Base-by-base conservation (phyloP, 2,329 filamentous ascomycete species). In the Immersiporthe knoxdaviesiana region DNA sequence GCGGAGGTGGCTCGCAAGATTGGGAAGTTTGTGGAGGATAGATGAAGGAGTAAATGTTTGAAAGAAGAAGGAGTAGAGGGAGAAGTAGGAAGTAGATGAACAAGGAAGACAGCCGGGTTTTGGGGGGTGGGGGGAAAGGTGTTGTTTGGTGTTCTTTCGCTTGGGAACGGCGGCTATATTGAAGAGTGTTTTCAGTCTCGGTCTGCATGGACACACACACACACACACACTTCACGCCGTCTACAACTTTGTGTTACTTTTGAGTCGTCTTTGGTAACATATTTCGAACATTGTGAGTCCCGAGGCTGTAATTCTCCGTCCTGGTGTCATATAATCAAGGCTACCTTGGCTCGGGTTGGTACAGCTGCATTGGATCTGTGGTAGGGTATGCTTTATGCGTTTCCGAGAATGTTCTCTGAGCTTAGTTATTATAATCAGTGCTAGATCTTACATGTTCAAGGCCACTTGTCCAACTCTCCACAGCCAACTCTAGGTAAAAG, bases 1-100 rank as follows among this genome's bases (percentile, higher is more conserved):
- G 24, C 3, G 30, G 24, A 63, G 11, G 39, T 66, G 50, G 50
- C 50, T 35, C n/a, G 16, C 6, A 60, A 63, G 52, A 69, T 69
- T 24, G 41, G 37, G 54, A 59, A n/a, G 63, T 71, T 68, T 12
- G 61, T 71, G 30, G 64, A 66, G 10, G 27, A 37, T 12, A 21
- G 10, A 24, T 60, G 58, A 60, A 47, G 44, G 44, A 18, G 41
- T n/a, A n/a, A n/a, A n/a, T n/a, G 41, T 6, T 1, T 44, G 16
- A n/a, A 18, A 6, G 41, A 21, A 21, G 41, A 44, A 44, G 7
- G 52, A 11, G n/a, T n/a, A n/a, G n/a, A n/a, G n/a, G n/a, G n/a
- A n/a, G n/a, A n/a, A 50, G 21, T 7, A 24, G 47, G 21, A 8
- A 24, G n/a, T n/a, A n/a, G 4, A 11, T 2, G 7, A 50, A 35